Conservation (phyloP, 176 grass and related monocot species). For the Musa itinerans region DNA sequence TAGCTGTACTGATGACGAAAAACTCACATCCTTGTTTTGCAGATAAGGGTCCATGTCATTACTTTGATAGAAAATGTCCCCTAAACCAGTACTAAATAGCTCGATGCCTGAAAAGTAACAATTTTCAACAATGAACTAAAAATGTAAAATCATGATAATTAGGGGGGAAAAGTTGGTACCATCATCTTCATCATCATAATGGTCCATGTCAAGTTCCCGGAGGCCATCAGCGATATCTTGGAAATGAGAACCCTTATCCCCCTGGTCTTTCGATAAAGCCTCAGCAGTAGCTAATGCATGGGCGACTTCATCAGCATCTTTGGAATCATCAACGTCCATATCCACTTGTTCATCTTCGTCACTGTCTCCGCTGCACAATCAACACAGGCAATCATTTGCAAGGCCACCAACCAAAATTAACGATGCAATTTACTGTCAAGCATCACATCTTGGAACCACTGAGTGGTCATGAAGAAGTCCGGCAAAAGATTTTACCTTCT, state of each 20-base stretch:
- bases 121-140: neutral
- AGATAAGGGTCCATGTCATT: conserved; percentile 74
- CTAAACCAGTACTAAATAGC: conserved; percentile 43
- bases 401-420: too few relatives aligned
- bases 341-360: conserved; percentile 45
- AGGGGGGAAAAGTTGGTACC: conserved; percentile 14
- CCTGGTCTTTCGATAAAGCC: conserved; percentile 29
- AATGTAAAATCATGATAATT: neutral
- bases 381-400: neutral
- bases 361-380: conserved; percentile 31
- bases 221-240: conserved; percentile 31
- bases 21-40: conserved; percentile 40
- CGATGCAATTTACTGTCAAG: too few relatives aligned
- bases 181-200: conserved; percentile 70
- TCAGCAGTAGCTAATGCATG: conserved; percentile 31
- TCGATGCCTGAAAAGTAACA: conserved; percentile 38
- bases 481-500: conserved; percentile 27
- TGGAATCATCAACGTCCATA: conserved; percentile 48
- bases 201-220: conserved; percentile 44
- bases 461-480: neutral
- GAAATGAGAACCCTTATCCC: conserved; percentile 14
- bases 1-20: neutral
- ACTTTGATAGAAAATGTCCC: conserved; percentile 59
- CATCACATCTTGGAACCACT: neutral
- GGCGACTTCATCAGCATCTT: conserved; percentile 28